Base-by-base conservation (phyloP, 345 rosid genomes). In the Eucalyptus curtisii region DNA sequence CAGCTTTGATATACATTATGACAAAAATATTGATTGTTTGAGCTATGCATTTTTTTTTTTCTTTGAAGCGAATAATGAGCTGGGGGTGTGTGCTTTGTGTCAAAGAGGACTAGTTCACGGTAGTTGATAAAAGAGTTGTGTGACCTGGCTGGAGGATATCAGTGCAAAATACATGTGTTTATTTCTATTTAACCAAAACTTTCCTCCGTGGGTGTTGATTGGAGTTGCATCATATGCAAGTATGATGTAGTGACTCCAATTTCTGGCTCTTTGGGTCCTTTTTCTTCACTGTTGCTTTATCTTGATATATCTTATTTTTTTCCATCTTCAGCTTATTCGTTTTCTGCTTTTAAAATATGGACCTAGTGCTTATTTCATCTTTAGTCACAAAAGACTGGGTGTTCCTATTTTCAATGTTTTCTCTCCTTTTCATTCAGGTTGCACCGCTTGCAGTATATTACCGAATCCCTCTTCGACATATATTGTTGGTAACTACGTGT, bases 401-500 rank as follows among this genome's bases (percentile, higher is more conserved):
- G 82, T 71, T 37, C 82, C 45, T 71, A 71, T 3, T 37, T 71
- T 71, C 45, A 71, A 71, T 71, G 82, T 37, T 2, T 33, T 37
- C 82, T 37, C 45, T 37, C 45, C 82, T 37, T 71, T 71, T 71
- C 82, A 71, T 71, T 71, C 82, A 97, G 99, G 98, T 96, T 91
- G 98, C 96, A 89, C 96, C 98, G n/a, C 98, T 97, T 91, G 99
- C 99, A 89, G 94, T 96, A 25, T 90, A 96, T 85, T 97, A 96
- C 92, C 96, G 93, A 95, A 95, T 96, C 85, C 99, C 99, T 53
- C 89, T 97, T 89, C 98, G 99, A 16, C 98, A 96, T 93, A 94
- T 96, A 90, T 90, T 97, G 89, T 44, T 96, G 98, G 99, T 97
- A 93, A 71, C 80, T 86, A 86, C 50, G n/a, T 88, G 40, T 49